Percentiles rank a stretch among this genome's conserved stretches.
These are phyloP conservation scores for Digitaria exilis DNA, from an alignment of 202 grass and related monocot species.

Conservation along the genomic window DNA sequence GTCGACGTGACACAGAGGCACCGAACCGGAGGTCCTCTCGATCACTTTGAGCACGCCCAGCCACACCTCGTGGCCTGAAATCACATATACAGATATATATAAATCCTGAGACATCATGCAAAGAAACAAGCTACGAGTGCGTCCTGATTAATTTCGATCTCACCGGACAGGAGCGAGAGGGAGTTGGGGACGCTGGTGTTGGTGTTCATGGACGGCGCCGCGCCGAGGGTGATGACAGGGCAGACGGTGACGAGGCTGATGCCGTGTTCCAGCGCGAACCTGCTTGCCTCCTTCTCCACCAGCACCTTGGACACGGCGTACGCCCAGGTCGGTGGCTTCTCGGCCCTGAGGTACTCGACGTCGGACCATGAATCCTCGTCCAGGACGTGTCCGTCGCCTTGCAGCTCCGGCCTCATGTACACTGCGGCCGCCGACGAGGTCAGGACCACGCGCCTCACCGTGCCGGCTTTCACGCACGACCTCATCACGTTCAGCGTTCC, in stretches of 20 bases:
- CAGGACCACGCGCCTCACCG: conserved; percentile 59
- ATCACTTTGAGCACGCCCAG: conserved; percentile 29
- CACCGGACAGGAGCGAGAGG: conserved; percentile 62
- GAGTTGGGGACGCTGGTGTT: conserved; percentile 2
- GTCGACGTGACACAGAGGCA: background rate
- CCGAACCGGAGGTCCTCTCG: background rate
- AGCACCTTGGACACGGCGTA: conserved; percentile 67
- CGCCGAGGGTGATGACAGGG: conserved; percentile 45
- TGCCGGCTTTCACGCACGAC: conserved; percentile 61
- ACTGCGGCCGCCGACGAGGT: conserved; percentile 51
- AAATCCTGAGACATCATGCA: no score
- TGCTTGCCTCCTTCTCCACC: conserved; percentile 60
- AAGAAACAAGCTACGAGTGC: no score
- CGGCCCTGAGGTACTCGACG: conserved; percentile 44
- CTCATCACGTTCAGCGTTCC: conserved; percentile 71
- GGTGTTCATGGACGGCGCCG: background rate
- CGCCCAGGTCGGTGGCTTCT: background rate
- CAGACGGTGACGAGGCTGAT: conserved; percentile 58
- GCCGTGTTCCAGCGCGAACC: conserved; percentile 55
- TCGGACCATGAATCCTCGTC: conserved; percentile 72
- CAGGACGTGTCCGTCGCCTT: conserved; percentile 55
- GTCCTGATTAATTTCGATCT: background rate
- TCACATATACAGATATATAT: no score
- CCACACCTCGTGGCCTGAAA: conserved; percentile 32
- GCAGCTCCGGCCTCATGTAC: background rate